Evolutionary conservation across 2,329 filamentous ascomycete genomes (phyloP).

Genomic region (Verticillium isaacii): DNA sequence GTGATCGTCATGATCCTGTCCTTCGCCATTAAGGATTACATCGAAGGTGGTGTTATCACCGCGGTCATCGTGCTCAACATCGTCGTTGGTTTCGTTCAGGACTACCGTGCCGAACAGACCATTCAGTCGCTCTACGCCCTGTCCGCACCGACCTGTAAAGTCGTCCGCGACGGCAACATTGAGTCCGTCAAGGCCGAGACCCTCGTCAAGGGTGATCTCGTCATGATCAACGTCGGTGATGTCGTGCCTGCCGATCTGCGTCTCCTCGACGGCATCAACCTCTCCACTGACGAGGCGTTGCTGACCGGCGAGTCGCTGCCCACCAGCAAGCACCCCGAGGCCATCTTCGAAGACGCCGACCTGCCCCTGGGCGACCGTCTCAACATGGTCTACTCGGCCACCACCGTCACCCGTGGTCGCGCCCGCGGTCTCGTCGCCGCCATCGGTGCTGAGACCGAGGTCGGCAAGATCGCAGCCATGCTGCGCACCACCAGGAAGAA

Average conservation of each 20-base stretch:
- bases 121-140: slow-evolving; percentile 57
- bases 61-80: slow-evolving; percentile 65
- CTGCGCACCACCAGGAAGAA: slow-evolving; percentile 55
- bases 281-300: slow-evolving; percentile 71
- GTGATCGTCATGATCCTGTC: slow-evolving; percentile 69
- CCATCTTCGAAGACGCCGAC: slow-evolving; percentile 44
- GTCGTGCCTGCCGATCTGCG: slow-evolving; percentile 67
- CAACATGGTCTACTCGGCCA: slow-evolving; percentile 68
- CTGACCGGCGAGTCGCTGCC: slow-evolving; percentile 70
- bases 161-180: slow-evolving; percentile 47
- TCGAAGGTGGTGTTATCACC: slow-evolving; percentile 59
- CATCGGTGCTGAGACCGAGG: slow-evolving; percentile 70
- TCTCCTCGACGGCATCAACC: slow-evolving; percentile 62
- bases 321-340: slow-evolving; percentile 60
- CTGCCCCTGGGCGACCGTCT: slow-evolving; percentile 64
- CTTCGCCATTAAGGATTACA: slow-evolving; percentile 60
- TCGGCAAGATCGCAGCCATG: slow-evolving; percentile 70
- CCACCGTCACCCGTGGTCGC: slow-evolving; percentile 66
- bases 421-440: slow-evolving; percentile 64
- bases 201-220: slow-evolving; percentile 63
- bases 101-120: slow-evolving; percentile 57
- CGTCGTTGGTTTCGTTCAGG: slow-evolving; percentile 57
- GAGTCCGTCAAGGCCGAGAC: slow-evolving; percentile 49
- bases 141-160: slow-evolving; percentile 55
- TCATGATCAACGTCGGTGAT: slow-evolving; percentile 58